Evolutionary conservation across 441 rosid genomes (phyloP).

Genomic region (Oxalis stricta): DNA sequence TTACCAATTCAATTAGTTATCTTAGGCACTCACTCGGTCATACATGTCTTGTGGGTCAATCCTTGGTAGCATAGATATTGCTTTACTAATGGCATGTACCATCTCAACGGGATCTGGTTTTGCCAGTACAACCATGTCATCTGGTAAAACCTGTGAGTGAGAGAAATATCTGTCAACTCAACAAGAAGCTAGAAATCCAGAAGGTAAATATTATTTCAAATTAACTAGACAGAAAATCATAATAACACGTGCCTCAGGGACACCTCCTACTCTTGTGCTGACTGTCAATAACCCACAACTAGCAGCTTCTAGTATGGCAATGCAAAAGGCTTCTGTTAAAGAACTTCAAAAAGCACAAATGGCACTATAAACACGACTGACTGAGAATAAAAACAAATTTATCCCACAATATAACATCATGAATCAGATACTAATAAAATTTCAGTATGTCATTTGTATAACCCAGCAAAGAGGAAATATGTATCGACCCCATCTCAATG

Average conservation of each 20-base stretch:
- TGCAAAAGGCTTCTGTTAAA: constrained; percentile 50
- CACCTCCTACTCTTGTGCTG: neutral
- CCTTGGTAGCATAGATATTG: constrained; percentile 69
- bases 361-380: neutral
- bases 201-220: neutral
- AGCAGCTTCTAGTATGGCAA: constrained; percentile 53
- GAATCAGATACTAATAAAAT: too few relatives aligned
- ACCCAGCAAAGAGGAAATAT: too few relatives aligned
- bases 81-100: constrained; percentile 72
- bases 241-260: neutral
- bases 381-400: neutral
- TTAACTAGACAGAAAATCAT: neutral
- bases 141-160: constrained; percentile 51
- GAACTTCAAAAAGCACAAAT: constrained; percentile 16
- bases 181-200: neutral
- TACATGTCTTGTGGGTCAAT: constrained; percentile 10
- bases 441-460: too few relatives aligned
- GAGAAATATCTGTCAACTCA: neutral
- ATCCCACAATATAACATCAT: too few relatives aligned
- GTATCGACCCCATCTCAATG: too few relatives aligned
- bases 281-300: constrained; percentile 45
- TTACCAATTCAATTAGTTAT: neutral
- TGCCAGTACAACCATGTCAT: constrained; percentile 96
- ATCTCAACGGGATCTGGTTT: constrained; percentile 89
- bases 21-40: neutral